Percentiles rank a stretch among this genome's conserved stretches.
These are phyloP conservation scores for Endoconidiophora laricicola DNA, from an alignment of 2,329 filamentous ascomycete species.

Conservation along the genomic window DNA sequence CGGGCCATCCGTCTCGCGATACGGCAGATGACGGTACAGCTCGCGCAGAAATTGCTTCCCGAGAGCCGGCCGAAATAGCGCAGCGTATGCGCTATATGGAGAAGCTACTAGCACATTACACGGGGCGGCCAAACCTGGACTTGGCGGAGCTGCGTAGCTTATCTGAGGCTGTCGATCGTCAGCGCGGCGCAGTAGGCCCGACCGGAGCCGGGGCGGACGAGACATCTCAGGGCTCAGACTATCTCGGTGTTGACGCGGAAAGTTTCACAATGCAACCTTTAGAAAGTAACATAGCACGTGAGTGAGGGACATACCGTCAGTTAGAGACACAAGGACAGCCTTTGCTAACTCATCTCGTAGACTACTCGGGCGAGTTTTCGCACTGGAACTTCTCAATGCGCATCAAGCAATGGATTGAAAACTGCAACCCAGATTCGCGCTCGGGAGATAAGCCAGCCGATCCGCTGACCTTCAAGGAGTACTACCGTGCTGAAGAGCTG, in stretches of 20 bases:
- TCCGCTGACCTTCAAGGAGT: constrained; percentile 22
- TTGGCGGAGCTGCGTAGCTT: constrained; percentile 25
- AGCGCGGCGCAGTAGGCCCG: neutral
- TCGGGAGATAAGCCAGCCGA: constrained; percentile 8
- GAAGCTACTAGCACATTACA: constrained; percentile 29
- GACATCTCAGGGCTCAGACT: constrained; percentile 13
- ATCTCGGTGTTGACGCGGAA: constrained; percentile 21
- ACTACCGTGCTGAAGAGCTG: constrained; percentile 30
- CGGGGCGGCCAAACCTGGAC: constrained; percentile 27
- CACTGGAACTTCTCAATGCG: constrained; percentile 37
- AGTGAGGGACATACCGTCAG: constrained; percentile 12
- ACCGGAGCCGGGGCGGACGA: constrained; percentile 1
- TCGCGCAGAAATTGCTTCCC: neutral
- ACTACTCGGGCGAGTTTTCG: constrained; percentile 35
- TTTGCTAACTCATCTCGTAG: constrained; percentile 16
- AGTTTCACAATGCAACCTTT: constrained; percentile 26
- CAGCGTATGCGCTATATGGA: constrained; percentile 24
- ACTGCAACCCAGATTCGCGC: constrained; percentile 16
- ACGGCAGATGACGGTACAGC: neutral
- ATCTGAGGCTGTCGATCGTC: constrained; percentile 26
- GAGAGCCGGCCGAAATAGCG: constrained; percentile 13
- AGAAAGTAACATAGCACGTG: constrained; percentile 26
- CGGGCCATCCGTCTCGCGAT: constrained; percentile 16
- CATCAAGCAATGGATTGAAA: constrained; percentile 32
- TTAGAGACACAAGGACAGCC: neutral